phyloP scores from a whole-genome alignment of 2,329 filamentous ascomycete genomes.

The Aschersonia sp. region DNA sequence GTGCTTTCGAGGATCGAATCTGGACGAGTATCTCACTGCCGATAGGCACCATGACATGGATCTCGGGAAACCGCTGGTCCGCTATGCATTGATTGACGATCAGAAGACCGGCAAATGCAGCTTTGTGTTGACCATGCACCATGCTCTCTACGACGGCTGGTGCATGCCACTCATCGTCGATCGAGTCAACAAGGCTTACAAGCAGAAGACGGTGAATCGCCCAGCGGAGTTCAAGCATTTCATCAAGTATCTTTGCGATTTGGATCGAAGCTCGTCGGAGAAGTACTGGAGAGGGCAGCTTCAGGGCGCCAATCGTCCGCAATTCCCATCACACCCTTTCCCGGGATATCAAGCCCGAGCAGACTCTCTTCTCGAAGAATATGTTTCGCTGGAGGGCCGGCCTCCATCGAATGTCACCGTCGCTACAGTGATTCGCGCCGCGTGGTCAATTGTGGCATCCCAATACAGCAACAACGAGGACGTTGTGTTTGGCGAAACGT shows the following conservation, averaged over 20 bases:
- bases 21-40: conserved; percentile 24
- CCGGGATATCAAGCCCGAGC: conserved; percentile 33
- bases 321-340: conserved; percentile 33
- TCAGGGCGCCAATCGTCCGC: conserved; percentile 25
- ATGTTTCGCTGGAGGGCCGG: conserved; percentile 23
- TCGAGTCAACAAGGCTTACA: conserved; percentile 29
- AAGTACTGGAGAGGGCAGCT: conserved; percentile 32
- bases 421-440: conserved; percentile 42
- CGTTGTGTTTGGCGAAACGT: conserved; percentile 43
- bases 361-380: conserved; percentile 38
- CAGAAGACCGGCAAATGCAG: conserved; percentile 16
- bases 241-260: conserved; percentile 28
- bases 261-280: conserved; percentile 24
- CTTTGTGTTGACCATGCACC: conserved; percentile 41
- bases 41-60: conserved; percentile 26
- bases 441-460: conserved; percentile 41
- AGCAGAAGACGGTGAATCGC: conserved; percentile 14
- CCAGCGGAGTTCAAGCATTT: conserved; percentile 33
- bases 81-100: conserved; percentile 27
- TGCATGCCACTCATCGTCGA: conserved; percentile 35
- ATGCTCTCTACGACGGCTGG: conserved; percentile 43
- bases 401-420: conserved; percentile 29
- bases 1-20: conserved; percentile 9
- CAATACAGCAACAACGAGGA: conserved; percentile 36
- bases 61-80: conserved; percentile 29